Percentiles rank a stretch among this genome's conserved stretches.
Conservation (phyloP, 2,329 filamentous ascomycete genomes). For the Trichoderma oligosporum region DNA sequence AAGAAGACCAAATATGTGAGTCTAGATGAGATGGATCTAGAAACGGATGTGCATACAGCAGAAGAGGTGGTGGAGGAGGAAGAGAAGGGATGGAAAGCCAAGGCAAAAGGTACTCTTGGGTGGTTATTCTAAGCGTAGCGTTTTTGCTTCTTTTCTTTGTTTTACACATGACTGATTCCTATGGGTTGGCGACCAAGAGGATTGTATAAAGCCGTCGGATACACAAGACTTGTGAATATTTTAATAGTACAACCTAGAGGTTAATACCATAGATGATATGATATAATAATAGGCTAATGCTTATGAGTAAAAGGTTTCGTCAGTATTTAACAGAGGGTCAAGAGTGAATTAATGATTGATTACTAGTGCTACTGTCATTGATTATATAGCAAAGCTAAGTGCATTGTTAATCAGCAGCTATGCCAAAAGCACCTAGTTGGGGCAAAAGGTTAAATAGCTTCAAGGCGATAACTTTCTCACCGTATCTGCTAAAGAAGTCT, state of each 20-base stretch:
- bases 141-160: background rate
- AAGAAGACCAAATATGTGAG: slow-evolving; percentile 58
- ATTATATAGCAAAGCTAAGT: background rate
- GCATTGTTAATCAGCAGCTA: slow-evolving; percentile 6
- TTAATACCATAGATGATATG: background rate
- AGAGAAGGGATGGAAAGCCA: slow-evolving; percentile 47
- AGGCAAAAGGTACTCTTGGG: slow-evolving; percentile 24
- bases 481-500: too few species aligned
- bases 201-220: slow-evolving; percentile 14
- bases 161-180: background rate
- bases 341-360: background rate
- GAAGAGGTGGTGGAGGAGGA: slow-evolving; percentile 27
- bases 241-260: background rate
- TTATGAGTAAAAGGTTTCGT: slow-evolving; percentile 5
- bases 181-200: slow-evolving; percentile 1
- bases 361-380: slow-evolving; percentile 8
- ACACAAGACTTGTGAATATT: background rate
- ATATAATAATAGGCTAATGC: background rate
- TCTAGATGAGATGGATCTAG: slow-evolving; percentile 59
- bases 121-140: slow-evolving; percentile 36
- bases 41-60: slow-evolving; percentile 56
- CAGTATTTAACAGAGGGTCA: slow-evolving; percentile 1
- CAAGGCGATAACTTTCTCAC: too few species aligned
- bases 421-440: background rate
- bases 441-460: background rate